Evolutionary conservation across 768 basidiomycete species (phyloP), one percentile per base, ranked within the genome.

Genomic region (Kwoniella pini): DNA sequence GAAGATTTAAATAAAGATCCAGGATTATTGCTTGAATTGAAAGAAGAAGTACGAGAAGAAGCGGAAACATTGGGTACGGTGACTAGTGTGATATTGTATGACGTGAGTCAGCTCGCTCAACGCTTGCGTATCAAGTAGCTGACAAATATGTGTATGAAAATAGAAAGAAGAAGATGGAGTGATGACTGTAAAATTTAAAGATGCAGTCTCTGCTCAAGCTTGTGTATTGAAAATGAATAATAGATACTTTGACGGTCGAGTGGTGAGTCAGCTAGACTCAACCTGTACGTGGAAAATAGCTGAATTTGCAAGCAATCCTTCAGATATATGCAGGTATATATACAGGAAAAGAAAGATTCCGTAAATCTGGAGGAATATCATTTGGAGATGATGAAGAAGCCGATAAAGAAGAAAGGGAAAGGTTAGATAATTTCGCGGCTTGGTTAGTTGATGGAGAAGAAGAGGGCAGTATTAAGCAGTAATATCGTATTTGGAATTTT

Each of bases 211-310:
- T 59, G 96, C 96, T 4, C 88, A 94, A 77, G 95, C 92, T 3
- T 99, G 95, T 70, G 81, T 99, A 19, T 60, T 91, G 89, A 95
- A 88, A 87, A 97, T 97, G 92, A 85, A 94, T 67, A 90, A 90
- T 7, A 83, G 94, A 39, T 96, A 86, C 79, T 98, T 97, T 72
- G 88, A 86, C 26, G 91, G 91, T 12, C 84, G 90, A 43, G 83
- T 84, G 43, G 74, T 74, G 52, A 67, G 68, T 69, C 21, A n/a
- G n/a, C n/a, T n/a, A n/a, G n/a, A n/a, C n/a, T n/a, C n/a, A n/a
- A n/a, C n/a, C n/a, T n/a, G n/a, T n/a, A n/a, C 15, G 12, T 10
- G 11, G 33, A 36, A 9, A 7, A 36, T 9, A 36, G 33, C 33
- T 36, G 6, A 38, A 28, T 7, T 12, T 28, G 17, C 15, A n/a